Evolutionary conservation across 139 green algal species (phyloP).

Genomic region (Chlorella sp.): DNA sequence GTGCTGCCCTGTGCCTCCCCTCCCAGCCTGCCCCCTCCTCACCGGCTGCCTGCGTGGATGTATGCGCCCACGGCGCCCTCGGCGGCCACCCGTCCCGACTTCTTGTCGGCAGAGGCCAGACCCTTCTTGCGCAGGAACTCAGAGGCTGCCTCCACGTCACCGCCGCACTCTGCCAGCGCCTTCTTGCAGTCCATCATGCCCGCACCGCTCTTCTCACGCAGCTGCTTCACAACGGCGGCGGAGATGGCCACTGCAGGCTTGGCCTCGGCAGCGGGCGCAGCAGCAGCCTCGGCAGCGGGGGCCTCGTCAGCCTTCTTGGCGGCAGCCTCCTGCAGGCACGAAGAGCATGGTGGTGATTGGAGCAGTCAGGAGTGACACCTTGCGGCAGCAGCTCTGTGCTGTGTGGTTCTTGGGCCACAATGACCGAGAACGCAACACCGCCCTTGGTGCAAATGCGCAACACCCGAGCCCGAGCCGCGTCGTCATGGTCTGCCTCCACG

Average conservation of each 20-base stretch:
- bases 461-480: constrained; percentile 37
- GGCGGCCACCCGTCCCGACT: constrained; percentile 84
- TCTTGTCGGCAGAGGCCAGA: constrained; percentile 96
- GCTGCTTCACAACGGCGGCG: constrained; percentile 84
- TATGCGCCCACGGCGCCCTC: constrained; percentile 90
- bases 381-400: too few species aligned
- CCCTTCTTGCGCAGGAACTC: constrained; percentile 91
- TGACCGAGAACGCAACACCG: too few species aligned
- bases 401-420: too few species aligned
- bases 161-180: constrained; percentile 61
- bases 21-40: background rate
- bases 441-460: background rate
- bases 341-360: too few species aligned
- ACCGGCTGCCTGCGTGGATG: constrained; percentile 93
- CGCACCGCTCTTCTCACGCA: constrained; percentile 83
- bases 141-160: constrained; percentile 82
- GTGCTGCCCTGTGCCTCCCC: background rate
- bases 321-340: constrained; percentile 40
- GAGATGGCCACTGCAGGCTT: constrained; percentile 35
- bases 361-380: too few species aligned
- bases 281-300: constrained; percentile 33
- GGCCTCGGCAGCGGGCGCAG: constrained; percentile 21
- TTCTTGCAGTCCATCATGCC: constrained; percentile 99
- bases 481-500: constrained; percentile 84
- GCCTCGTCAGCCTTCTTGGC: constrained; percentile 65